Evolutionary conservation across 78 protist genomes (phyloP).

Genomic region (slime mould (Dictyostelium discoideum)): DNA sequence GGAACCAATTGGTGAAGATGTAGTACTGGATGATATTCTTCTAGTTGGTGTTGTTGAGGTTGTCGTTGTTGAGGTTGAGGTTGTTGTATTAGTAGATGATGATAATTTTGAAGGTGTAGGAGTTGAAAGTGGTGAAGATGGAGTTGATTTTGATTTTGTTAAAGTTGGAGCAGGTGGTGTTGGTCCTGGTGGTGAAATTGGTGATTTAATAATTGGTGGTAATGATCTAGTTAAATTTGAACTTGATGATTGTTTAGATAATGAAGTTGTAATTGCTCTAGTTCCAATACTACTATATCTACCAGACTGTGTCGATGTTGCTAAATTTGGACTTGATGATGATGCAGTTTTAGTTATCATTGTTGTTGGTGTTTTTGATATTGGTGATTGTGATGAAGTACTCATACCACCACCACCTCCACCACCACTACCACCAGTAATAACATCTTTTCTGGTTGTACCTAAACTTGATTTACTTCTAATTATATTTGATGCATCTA

Average conservation of each 20-base stretch:
- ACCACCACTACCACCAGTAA: background rate
- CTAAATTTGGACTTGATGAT: constrained; percentile 47
- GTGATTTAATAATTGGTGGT: constrained; percentile 13
- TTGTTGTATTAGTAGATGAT: background rate
- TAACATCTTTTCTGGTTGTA: constrained; percentile 5
- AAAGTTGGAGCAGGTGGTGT: constrained; percentile 21
- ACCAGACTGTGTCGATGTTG: constrained; percentile 38
- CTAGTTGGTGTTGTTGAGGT: constrained; percentile 24
- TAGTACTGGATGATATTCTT: background rate
- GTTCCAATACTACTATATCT: constrained; percentile 73
- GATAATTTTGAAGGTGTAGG: background rate
- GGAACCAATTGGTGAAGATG: background rate
- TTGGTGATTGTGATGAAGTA: background rate
- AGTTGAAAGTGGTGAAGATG: constrained; percentile 15
- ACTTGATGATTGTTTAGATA: constrained; percentile 9
- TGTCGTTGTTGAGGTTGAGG: background rate
- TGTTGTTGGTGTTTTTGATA: constrained; percentile 18
- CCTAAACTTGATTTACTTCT: constrained; percentile 75
- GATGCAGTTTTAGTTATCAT: constrained; percentile 3
- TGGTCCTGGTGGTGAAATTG: background rate
- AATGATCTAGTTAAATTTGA: constrained; percentile 41
- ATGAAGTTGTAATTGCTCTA: background rate
- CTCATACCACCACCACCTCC: background rate
- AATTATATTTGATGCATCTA: background rate
- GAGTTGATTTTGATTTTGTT: constrained; percentile 45